A percentile compares a stretch with the other conserved stretches of the same genome.
These are phyloP conservation scores for Odonthalia washingtoniensis DNA, from an alignment of 31 red algal genomes.

Conservation along the genomic window DNA sequence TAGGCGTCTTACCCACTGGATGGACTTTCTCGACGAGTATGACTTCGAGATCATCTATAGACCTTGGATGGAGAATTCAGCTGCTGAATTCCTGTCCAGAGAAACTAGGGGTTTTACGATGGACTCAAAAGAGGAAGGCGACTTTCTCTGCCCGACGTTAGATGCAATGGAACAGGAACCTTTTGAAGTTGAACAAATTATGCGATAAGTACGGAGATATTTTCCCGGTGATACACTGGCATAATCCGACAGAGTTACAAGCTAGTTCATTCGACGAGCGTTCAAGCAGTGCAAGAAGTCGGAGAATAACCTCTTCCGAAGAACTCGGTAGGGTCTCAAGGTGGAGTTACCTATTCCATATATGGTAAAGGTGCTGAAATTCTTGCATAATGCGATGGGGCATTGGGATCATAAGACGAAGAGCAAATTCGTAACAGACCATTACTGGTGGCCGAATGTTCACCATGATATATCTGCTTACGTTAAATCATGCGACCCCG, in stretches of 20 bases:
- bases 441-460: background rate
- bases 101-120: no score
- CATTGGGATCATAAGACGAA: background rate
- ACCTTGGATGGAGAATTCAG: background rate
- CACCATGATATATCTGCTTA: background rate
- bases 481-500: background rate
- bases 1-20: background rate
- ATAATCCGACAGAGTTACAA: background rate
- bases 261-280: background rate
- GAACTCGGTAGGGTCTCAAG: background rate
- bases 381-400: background rate
- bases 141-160: background rate
- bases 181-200: background rate
- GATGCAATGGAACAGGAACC: background rate
- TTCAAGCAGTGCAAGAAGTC: background rate
- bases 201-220: background rate
- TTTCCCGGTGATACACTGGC: no score
- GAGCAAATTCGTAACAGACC: background rate
- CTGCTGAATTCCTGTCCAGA: no score
- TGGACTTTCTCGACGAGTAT: constrained; percentile 7
- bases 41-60: background rate
- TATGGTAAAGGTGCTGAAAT: background rate
- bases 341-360: background rate
- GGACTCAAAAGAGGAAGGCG: no score
- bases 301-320: background rate